Conservation (phyloP, 495 filamentous ascomycete genomes). For the Aspergillus sclerotiicarbonarius region DNA sequence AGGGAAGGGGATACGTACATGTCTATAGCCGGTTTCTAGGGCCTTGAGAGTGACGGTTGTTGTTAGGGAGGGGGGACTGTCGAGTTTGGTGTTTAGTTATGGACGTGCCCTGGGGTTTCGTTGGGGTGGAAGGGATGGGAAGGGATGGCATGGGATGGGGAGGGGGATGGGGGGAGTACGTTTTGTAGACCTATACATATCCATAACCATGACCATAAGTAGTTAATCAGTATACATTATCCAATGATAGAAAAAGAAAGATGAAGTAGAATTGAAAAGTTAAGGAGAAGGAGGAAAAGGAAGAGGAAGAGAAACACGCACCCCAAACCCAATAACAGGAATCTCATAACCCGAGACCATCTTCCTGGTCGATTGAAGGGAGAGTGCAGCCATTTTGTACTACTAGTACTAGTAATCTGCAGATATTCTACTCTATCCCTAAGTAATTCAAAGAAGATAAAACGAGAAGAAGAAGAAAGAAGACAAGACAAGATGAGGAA, state of each 20-base stretch:
- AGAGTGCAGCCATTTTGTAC: constrained; percentile 58
- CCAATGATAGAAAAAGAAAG: no score
- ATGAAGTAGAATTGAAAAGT: no score
- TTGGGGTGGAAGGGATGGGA: no score
- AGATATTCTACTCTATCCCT: background rate
- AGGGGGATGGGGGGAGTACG: no score
- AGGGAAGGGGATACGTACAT: constrained; percentile 42
- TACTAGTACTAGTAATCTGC: background rate
- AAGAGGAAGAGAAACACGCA: constrained; percentile 36
- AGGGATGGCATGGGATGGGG: no score
- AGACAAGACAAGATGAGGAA: background rate
- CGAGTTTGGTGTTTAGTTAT: background rate
- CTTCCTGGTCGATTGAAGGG: constrained; percentile 62
- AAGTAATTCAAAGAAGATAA: background rate
- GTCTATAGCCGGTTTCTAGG: constrained; percentile 68
- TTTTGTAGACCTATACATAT: constrained; percentile 67
- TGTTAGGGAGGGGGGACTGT: constrained; percentile 52
- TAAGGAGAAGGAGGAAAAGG: no score
- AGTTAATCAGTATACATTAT: no score
- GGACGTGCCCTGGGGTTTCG: no score
- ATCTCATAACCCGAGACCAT: constrained; percentile 78
- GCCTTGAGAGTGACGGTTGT: constrained; percentile 60
- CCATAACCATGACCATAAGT: no score
- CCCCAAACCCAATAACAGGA: constrained; percentile 70
- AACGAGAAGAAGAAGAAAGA: background rate